These are phyloP conservation scores for Carex cristatella DNA, from an alignment of 176 grass and related monocot genomes.

Conservation along the genomic window DNA sequence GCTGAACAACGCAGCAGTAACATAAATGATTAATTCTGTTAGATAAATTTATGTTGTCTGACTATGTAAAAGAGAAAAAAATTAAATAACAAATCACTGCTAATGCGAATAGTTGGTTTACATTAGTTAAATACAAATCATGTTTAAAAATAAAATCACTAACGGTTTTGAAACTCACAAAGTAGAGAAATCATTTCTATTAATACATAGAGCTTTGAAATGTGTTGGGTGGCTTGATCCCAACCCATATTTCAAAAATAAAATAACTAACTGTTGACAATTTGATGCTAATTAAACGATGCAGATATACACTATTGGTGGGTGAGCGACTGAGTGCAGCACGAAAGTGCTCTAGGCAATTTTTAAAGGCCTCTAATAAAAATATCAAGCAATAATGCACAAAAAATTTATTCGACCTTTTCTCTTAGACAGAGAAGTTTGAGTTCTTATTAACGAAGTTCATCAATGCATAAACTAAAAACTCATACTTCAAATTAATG, in stretches of 20 bases:
- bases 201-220: too few relatives aligned
- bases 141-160: background rate
- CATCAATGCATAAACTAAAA: background rate
- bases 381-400: background rate
- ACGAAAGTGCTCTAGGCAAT: background rate
- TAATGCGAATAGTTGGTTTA: too few relatives aligned
- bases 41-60: too few relatives aligned
- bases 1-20: too few relatives aligned
- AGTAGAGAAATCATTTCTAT: too few relatives aligned
- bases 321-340: background rate
- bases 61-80: too few relatives aligned
- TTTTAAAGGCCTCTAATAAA: background rate
- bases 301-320: too few relatives aligned
- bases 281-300: background rate
- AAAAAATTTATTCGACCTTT: background rate
- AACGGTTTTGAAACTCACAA: too few relatives aligned
- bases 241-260: background rate
- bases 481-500: background rate
- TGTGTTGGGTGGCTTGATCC: too few relatives aligned
- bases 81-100: too few relatives aligned
- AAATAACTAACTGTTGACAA: background rate
- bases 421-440: background rate
- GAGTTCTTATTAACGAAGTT: background rate
- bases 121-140: too few relatives aligned
- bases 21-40: too few relatives aligned